These are phyloP conservation scores for Pythium insidiosum DNA, from an alignment of 352 stramenopile genomes.

Conservation along the genomic window DNA sequence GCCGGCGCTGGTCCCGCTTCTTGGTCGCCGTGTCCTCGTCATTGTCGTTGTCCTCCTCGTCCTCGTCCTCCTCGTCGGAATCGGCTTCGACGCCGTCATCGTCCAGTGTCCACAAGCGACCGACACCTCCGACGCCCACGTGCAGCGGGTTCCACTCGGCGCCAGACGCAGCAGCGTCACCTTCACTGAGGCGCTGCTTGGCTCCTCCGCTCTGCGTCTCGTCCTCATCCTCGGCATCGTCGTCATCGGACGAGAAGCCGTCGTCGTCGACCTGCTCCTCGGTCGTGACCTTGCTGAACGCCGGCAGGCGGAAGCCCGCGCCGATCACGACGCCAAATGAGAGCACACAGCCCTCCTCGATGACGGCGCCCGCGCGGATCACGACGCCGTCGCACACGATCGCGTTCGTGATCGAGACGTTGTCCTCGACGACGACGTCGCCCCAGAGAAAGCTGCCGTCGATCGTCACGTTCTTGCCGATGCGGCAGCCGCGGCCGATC, in stretches of 20 bases:
- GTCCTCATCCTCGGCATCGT: slow-evolving; percentile 30
- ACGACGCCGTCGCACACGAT: slow-evolving; percentile 85
- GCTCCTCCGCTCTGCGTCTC: too few species aligned
- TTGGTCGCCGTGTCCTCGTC: slow-evolving; percentile 16
- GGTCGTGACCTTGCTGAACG: slow-evolving; percentile 82
- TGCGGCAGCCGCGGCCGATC: slow-evolving; percentile 60
- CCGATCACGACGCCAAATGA: slow-evolving; percentile 81
- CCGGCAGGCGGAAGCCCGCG: slow-evolving; percentile 46
- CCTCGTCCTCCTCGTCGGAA: slow-evolving; percentile 45
- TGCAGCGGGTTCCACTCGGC: slow-evolving; percentile 60
- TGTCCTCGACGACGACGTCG: slow-evolving; percentile 75
- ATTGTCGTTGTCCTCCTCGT: slow-evolving; percentile 34
- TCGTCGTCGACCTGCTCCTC: slow-evolving; percentile 37
- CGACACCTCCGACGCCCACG: slow-evolving; percentile 61
- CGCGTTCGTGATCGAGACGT: slow-evolving; percentile 56
- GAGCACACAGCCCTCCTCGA: slow-evolving; percentile 70
- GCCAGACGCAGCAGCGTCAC: slow-evolving; percentile 9
- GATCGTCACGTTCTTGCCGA: slow-evolving; percentile 67
- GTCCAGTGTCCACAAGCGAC: slow-evolving; percentile 75
- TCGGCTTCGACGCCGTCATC: slow-evolving; percentile 78
- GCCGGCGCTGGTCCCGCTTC: slow-evolving; percentile 10
- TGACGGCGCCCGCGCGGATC: slow-evolving; percentile 50
- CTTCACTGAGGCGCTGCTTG: too few species aligned
- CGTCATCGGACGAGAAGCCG: slow-evolving; percentile 69
- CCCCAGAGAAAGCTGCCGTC: slow-evolving; percentile 77